These are phyloP conservation scores for Fimicolochytrium jonesii DNA, from an alignment of 192 early-diverging fungal genomes.

Conservation along the genomic window DNA sequence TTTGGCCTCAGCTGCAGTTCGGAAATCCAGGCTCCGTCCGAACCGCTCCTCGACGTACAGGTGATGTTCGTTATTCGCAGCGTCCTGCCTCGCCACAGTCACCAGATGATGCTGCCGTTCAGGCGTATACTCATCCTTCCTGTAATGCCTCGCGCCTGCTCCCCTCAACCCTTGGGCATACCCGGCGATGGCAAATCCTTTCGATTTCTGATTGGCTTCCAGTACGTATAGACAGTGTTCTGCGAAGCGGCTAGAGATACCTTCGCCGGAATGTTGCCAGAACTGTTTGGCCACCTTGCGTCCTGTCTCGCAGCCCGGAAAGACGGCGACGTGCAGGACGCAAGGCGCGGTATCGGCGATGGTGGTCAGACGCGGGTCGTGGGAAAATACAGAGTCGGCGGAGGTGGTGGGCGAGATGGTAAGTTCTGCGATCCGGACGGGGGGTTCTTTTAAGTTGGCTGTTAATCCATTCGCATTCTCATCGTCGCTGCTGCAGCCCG, in stretches of 20 bases:
- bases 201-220: conserved; percentile 42
- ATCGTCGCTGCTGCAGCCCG: not conserved
- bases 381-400: conserved; percentile 35
- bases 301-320: conserved; percentile 61
- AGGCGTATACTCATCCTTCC: conserved; percentile 2
- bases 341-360: conserved; percentile 31
- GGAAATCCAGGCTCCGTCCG: conserved; percentile 79
- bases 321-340: conserved; percentile 64
- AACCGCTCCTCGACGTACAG: conserved; percentile 90
- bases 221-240: conserved; percentile 73
- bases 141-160: conserved; percentile 29
- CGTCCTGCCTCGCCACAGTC: conserved; percentile 4
- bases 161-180: conserved; percentile 25
- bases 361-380: conserved; percentile 35
- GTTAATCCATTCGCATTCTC: conserved; percentile 7
- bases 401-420: conserved; percentile 46
- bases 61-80: conserved; percentile 44
- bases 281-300: conserved; percentile 78
- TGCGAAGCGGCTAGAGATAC: conserved; percentile 82
- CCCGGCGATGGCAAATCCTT: conserved; percentile 13
- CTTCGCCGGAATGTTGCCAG: conserved; percentile 95
- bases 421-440: conserved; percentile 64
- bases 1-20: conserved; percentile 71
- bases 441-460: conserved; percentile 1
- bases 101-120: conserved; percentile 16